Base-by-base conservation (phyloP, 164 flowering plant genomes). In the Malania oleifera region DNA sequence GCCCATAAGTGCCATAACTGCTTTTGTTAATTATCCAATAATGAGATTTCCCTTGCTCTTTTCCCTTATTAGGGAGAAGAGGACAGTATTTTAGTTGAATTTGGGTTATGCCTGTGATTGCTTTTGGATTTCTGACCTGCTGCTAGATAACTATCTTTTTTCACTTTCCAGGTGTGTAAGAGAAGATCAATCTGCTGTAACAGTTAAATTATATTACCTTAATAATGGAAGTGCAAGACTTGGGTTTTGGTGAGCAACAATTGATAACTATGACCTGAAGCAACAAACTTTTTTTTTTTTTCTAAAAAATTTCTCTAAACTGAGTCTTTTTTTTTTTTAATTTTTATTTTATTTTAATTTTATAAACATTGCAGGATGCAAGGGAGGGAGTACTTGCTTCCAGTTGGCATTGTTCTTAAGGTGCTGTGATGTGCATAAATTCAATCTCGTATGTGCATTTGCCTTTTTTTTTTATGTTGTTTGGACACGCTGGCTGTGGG, bases 171-270 rank as follows among this genome's bases (percentile, higher is more conserved):
- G 98, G 75, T 89, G 98, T 76, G 95, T 83, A 15, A 77, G 98
- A 63, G 83, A 79, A 52, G 97, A 93, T 69, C 91, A 79, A 61
- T 86, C 97, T 40, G 75, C 97, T 7, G 78, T 87, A 44, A 70
- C 96, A 12, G 72, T 82, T 18, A 83, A 70, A 61, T 49, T 93
- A 60, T 87, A 90, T 75, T 89, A 90, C 70, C 85, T 93, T 54
- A 82, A 75, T 56, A 90, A 75, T 75, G 98, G 97, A 65, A 90
- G 97, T 78, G 92, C 96, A 46, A 81, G 98, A 56, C 74, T 93
- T 74, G 98, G 98, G 52, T 81, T 92, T 64, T 80, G 95, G 98
- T 92, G 72, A 83, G 88, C 11, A 40, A 12, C n/a, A n/a, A n/a
- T n/a, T 53, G 34, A 11, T 31, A 27, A 14, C 25, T 31, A 18